Evolutionary conservation across 1,284 basidiomycete genomes (phyloP).

Genomic region (Malassezia brasiliensis): DNA sequence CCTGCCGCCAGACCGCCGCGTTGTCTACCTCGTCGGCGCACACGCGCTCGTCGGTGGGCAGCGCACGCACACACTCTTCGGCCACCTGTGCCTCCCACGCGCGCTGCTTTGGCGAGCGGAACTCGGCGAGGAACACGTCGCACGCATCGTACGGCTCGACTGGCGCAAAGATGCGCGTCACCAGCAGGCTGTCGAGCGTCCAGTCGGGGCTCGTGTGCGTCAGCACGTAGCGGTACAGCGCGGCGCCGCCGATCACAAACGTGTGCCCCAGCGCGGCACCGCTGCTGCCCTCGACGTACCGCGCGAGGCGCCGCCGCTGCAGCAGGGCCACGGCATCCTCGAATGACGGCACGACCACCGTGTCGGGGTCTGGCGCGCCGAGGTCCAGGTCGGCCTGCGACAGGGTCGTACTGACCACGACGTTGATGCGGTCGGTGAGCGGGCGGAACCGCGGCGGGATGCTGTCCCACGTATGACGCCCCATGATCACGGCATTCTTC

Average conservation of each 20-base stretch:
- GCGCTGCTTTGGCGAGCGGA: constrained; percentile 11
- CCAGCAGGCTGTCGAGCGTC: constrained; percentile 11
- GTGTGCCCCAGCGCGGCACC: constrained; percentile 10
- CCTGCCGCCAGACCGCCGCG: constrained; percentile 5
- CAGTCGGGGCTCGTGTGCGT: neutral
- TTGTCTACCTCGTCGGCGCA: neutral
- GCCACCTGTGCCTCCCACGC: constrained; percentile 4
- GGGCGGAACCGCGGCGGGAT: constrained; percentile 84
- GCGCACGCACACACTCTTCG: neutral
- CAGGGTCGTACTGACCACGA: constrained; percentile 59
- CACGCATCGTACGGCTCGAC: neutral
- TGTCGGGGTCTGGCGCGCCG: constrained; percentile 2
- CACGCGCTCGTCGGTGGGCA: neutral
- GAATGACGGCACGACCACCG: constrained; percentile 11
- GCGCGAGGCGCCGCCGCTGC: constrained; percentile 7
- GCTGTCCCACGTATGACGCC: constrained; percentile 92
- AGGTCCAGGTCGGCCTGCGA: neutral
- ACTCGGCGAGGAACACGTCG: constrained; percentile 16
- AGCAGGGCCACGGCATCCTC: constrained; percentile 14
- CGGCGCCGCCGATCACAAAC: constrained; percentile 18
- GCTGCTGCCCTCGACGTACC: neutral
- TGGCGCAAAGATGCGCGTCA: constrained; percentile 11
- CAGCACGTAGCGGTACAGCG: constrained; percentile 12
- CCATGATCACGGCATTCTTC: constrained; percentile 84
- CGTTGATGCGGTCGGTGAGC: constrained; percentile 65